Evolutionary conservation across 208 protist genomes (phyloP).

Genomic region (Crithidia thermophila): DNA sequence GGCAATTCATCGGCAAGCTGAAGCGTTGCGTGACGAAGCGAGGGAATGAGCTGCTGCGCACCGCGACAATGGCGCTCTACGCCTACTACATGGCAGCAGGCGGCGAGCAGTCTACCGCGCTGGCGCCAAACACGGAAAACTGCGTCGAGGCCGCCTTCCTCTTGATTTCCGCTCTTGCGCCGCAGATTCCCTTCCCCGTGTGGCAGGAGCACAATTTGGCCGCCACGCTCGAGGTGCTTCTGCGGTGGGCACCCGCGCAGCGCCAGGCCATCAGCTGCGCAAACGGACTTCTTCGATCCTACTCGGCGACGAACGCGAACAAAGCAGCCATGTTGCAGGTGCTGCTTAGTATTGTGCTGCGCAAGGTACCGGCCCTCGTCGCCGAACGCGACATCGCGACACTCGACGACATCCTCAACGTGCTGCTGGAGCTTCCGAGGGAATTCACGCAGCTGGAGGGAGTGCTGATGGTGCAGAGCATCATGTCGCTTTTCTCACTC

Average conservation of each 20-base stretch:
- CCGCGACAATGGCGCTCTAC: constrained; percentile 54
- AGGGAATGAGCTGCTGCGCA: constrained; percentile 37
- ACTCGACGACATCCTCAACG: constrained; percentile 45
- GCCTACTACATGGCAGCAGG: constrained; percentile 55
- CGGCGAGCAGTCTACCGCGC: constrained; percentile 29
- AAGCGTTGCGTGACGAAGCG: constrained; percentile 29
- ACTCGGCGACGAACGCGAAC: constrained; percentile 16
- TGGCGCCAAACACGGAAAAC: constrained; percentile 32
- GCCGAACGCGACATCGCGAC: constrained; percentile 33
- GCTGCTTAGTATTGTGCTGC: constrained; percentile 34
- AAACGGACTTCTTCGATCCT: constrained; percentile 40
- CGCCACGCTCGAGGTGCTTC: constrained; percentile 55
- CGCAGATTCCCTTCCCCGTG: constrained; percentile 33
- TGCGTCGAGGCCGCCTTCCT: constrained; percentile 40
- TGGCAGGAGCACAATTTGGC: constrained; percentile 58
- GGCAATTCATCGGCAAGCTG: constrained; percentile 39
- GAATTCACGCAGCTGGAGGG: constrained; percentile 44
- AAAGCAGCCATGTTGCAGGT: constrained; percentile 32
- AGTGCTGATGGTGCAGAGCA: constrained; percentile 26
- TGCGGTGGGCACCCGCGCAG: constrained; percentile 57
- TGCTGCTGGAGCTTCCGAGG: constrained; percentile 48
- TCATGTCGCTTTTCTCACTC: constrained; percentile 48
- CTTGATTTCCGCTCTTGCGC: constrained; percentile 38
- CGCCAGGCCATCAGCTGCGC: constrained; percentile 42
- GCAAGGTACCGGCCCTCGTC: constrained; percentile 21